Percentiles rank a stretch among this genome's conserved stretches.
Conservation (phyloP, 2,329 filamentous ascomycete genomes). For the Beauveria scarabaeidicola region DNA sequence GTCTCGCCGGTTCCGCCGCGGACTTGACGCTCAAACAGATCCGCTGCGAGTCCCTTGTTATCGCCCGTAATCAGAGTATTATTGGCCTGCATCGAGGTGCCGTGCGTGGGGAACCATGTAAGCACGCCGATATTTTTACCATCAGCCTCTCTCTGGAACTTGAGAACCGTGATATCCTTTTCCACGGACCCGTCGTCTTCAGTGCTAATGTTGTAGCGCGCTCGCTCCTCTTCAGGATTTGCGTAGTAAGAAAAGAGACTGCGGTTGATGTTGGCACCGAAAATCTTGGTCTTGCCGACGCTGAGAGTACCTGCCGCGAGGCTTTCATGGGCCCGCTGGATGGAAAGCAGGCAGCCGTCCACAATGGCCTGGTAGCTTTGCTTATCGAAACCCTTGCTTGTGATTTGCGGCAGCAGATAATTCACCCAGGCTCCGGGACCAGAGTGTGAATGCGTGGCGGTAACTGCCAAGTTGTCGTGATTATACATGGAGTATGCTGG, state of each 20-base stretch:
- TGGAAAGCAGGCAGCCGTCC: slow-evolving; percentile 70
- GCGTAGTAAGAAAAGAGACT: slow-evolving; percentile 78
- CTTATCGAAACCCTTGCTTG: slow-evolving; percentile 74
- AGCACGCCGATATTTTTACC: slow-evolving; percentile 69
- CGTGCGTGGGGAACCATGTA: slow-evolving; percentile 87
- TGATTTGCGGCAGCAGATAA: slow-evolving; percentile 83
- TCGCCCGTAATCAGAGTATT: slow-evolving; percentile 84
- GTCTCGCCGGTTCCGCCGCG: slow-evolving; percentile 45
- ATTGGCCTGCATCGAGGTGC: slow-evolving; percentile 82
- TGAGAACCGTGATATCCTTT: slow-evolving; percentile 69
- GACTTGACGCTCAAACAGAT: slow-evolving; percentile 69
- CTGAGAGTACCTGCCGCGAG: slow-evolving; percentile 52
- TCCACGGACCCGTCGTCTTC: slow-evolving; percentile 45
- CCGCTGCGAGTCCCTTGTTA: slow-evolving; percentile 86
- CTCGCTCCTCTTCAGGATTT: slow-evolving; percentile 67
- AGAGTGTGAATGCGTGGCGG: slow-evolving; percentile 83
- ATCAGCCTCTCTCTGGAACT: slow-evolving; percentile 63
- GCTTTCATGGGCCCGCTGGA: slow-evolving; percentile 64
- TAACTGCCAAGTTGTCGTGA: slow-evolving; percentile 76
- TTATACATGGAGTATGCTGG: slow-evolving; percentile 61
- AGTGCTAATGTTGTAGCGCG: slow-evolving; percentile 44
- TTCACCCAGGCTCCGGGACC: slow-evolving; percentile 89
- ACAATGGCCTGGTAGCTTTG: slow-evolving; percentile 84
- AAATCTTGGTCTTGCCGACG: slow-evolving; percentile 51
- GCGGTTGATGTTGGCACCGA: slow-evolving; percentile 71